Evolutionary conservation across 495 filamentous ascomycete species (phyloP), one percentile per base, ranked within the genome.

Genomic region (Pyronema omphalodes): DNA sequence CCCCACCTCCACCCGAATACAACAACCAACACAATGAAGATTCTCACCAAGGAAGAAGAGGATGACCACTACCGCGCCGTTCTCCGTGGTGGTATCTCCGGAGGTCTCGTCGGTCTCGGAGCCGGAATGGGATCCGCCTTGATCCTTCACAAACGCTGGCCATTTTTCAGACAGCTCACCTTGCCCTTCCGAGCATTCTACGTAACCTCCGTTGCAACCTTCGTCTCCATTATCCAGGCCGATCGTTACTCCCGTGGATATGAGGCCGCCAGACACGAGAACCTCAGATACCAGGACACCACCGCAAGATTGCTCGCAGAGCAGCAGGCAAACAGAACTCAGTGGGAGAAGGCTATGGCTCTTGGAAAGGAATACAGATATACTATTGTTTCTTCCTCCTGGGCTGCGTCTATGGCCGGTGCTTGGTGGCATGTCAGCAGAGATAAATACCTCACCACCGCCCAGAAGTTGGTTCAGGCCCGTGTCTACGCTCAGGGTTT

Each of bases 401-500:
- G 91, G 91, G 68, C 89, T 9, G 80, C 83, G 11, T 78, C 78
- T 41, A 93, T 98, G 82, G 79, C 76, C 18, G 66, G 82, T 33
- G 79, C 85, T 0, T 74, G 94, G 29, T 81, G 71, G 40, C 60
- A 94, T 8, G 89, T 95, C 41, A 75, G 81, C 51, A 75, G 85
- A 56, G 88, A 85, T 68, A 77, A 75, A 47, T 87, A 84, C 68
- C 68, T 96, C 6, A 77, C 73, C 15, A 77, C 75, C 0, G 67
- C 73, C 59, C 91, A 98, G 76, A 98, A 98, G 74, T 72, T 98
- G 23, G 91, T 98, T 15, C 91, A 98, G 74, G 93, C 93, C 8
- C 80, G 91, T 74, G 82, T 98, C 56, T 96, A 96, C 70, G 91
- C 91, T n/a, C 91, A 98, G 71, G 88, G 87, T 12, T 70, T 94